These are phyloP conservation scores for Lyophyllum decastes DNA, from an alignment of 768 basidiomycete species.

Conservation along the genomic window DNA sequence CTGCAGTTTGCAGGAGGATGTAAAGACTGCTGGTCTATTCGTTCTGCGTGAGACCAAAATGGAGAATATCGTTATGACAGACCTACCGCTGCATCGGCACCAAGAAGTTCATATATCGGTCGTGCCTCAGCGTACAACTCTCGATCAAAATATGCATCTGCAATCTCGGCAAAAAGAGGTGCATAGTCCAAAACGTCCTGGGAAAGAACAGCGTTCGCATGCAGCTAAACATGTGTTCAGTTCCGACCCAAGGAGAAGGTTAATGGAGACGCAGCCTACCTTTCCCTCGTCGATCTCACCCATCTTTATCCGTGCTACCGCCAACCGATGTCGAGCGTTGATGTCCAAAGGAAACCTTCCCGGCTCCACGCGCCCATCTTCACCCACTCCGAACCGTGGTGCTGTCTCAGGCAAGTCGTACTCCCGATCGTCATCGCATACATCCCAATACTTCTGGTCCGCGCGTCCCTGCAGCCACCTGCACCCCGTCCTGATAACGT, in stretches of 20 bases:
- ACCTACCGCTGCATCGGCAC: slow-evolving; percentile 71
- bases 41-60: not conserved
- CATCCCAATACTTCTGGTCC: slow-evolving; percentile 77
- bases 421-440: slow-evolving; percentile 85
- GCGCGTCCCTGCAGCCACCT: slow-evolving; percentile 90
- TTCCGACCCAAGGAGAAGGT: not conserved
- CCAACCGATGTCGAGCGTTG: slow-evolving; percentile 81
- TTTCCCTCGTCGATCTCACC: slow-evolving; percentile 81
- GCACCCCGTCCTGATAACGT: slow-evolving; percentile 71
- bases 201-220: slow-evolving; percentile 69
- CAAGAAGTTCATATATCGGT: slow-evolving; percentile 78
- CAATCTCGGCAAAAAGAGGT: slow-evolving; percentile 79
- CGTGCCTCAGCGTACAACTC: slow-evolving; percentile 79
- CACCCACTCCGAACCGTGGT: slow-evolving; percentile 26
- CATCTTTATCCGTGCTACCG: slow-evolving; percentile 78
- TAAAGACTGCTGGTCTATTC: slow-evolving; percentile 72
- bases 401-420: slow-evolving; percentile 57
- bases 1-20: slow-evolving; percentile 74
- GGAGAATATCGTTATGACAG: not conserved
- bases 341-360: slow-evolving; percentile 69
- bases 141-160: slow-evolving; percentile 79
- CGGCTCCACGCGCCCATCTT: slow-evolving; percentile 49
- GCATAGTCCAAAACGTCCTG: slow-evolving; percentile 80
- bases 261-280: slow-evolving; percentile 42
- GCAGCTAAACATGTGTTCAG: slow-evolving; percentile 49